Base-by-base conservation (phyloP, 1,284 basidiomycete species). In the Pseudozyma pruni region DNA sequence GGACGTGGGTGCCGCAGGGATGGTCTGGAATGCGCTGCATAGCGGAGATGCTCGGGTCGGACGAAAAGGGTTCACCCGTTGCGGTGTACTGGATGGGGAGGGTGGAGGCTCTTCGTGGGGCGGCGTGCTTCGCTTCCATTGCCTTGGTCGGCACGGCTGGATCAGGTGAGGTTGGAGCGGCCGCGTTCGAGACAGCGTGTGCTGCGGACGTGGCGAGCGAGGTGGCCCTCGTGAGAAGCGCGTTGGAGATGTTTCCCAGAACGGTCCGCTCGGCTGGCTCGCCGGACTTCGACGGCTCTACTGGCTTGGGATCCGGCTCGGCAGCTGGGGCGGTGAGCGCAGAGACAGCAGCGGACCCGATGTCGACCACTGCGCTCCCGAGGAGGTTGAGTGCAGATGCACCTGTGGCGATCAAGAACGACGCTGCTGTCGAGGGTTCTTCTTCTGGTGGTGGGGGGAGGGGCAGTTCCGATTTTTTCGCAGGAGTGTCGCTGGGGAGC, bases 21-120 rank as follows among this genome's bases (percentile, higher is more conserved):
- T 55, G 49, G 32, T 70, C 67, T 0, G 67, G 67, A 20, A 71
- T 71, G 23, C 68, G 48, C 23, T 71, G 68, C 68, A 71, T 71
- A 13, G 61, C 68, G 2, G 61, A 55, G 23, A 71, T 59, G 50
- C 49, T 51, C 1, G 68, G 68, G 29, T 71, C 49, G 19, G 51
- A 41, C 9, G 53, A 57, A 40, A 71, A 71, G 4, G 57, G 68
- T 34, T 57, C 48, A 14, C 68, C 68, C 1, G 40, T 37, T 1
- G 61, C 52, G 2, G 56, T 61, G 41, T 45, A 45, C 29, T 71
- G 68, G 9, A 59, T 33, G 4, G 68, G 55, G 2, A 62, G 13
- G 1, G 49, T 57, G 4, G 47, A 43, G 16, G 57, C 48, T 23
- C 57, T 46, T 2, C 27, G 33, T 25, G 32, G 34, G 11, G 19